A percentile compares a stretch with the other conserved stretches of the same genome.
phyloP scores from a whole-genome alignment of 495 filamentous ascomycete genomes.

The Talaromyces adpressus region DNA sequence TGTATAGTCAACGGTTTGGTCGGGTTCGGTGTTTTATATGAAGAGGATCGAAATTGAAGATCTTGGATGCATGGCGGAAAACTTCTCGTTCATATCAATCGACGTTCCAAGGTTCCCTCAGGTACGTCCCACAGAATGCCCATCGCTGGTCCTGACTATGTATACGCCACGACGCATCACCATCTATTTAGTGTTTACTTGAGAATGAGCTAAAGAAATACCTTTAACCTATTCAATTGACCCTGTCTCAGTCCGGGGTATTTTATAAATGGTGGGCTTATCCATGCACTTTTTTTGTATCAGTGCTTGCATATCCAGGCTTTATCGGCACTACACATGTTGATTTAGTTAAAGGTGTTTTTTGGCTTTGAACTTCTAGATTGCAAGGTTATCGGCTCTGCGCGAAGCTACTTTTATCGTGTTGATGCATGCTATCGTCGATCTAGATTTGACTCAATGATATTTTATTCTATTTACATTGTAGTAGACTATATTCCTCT shows the following conservation, averaged over 20 bases:
- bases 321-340: background rate
- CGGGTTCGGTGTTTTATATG: no score
- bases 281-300: no score
- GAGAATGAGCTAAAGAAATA: background rate
- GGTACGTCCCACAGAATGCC: background rate
- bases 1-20: background rate
- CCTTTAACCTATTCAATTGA: background rate
- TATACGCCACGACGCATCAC: background rate
- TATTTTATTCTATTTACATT: no score
- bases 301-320: background rate
- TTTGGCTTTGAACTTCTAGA: no score
- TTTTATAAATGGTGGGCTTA: background rate
- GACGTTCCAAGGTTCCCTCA: background rate
- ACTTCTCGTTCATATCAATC: background rate
- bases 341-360: no score
- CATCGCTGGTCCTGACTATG: background rate
- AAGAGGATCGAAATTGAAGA: no score
- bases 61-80: background rate
- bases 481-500: background rate
- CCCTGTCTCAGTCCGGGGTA: background rate
- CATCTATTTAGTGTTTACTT: background rate
- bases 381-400: background rate
- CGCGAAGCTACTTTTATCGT: background rate
- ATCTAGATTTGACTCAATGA: no score
- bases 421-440: no score